Evolutionary conservation across 495 filamentous ascomycete genomes (phyloP).

Genomic region (Aspergillus kassunensis): DNA sequence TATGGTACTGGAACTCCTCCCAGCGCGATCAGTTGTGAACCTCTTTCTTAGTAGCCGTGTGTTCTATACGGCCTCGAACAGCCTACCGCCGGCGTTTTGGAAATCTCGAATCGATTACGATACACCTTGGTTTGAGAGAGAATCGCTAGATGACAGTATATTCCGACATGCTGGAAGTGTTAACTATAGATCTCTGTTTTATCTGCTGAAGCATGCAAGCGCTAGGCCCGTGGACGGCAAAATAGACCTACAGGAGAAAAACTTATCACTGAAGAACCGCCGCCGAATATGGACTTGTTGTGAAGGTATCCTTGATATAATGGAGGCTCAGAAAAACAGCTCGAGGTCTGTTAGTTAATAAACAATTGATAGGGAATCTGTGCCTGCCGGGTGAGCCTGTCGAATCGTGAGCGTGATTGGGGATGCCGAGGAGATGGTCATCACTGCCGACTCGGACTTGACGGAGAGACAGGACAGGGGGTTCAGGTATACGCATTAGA

Average conservation of each 20-base stretch:
- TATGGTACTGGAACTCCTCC: conserved; percentile 1
- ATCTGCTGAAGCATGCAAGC: neutral
- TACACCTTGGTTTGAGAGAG: neutral
- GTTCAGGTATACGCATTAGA: too few species aligned
- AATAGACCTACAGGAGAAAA: neutral
- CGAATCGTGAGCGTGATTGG: too few species aligned
- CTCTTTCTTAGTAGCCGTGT: neutral
- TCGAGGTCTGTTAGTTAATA: too few species aligned
- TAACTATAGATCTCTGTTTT: neutral
- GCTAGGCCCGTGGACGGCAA: neutral
- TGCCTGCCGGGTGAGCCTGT: too few species aligned
- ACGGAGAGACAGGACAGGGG: too few species aligned
- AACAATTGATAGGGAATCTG: too few species aligned
- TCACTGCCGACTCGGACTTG: too few species aligned
- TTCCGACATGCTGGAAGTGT: neutral
- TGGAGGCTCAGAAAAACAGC: too few species aligned
- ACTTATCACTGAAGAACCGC: neutral
- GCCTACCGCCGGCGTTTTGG: neutral
- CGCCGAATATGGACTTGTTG: conserved; percentile 4
- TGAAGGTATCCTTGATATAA: neutral
- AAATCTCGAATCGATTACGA: neutral
- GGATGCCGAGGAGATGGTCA: too few species aligned
- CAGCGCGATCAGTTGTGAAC: neutral
- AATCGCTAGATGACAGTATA: neutral
- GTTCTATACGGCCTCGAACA: neutral